Evolutionary conservation across 1,284 basidiomycete genomes (phyloP).

Genomic region (Marasmius oreades): DNA sequence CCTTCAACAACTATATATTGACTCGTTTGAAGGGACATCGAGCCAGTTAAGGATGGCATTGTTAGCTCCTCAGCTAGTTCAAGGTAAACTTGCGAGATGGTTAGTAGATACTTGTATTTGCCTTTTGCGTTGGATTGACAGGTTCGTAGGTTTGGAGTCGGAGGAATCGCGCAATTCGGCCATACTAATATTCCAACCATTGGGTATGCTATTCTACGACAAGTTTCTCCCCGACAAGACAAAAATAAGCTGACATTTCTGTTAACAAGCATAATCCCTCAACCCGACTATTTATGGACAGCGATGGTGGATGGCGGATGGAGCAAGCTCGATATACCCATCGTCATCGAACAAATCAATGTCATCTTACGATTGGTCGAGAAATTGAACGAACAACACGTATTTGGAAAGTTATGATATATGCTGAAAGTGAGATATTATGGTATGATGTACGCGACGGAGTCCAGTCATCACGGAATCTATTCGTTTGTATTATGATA

Average conservation of each 20-base stretch:
- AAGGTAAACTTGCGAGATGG: constrained; percentile 23
- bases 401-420: neutral
- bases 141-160: constrained; percentile 23
- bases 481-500: too few relatives aligned
- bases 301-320: constrained; percentile 26
- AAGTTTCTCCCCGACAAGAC: neutral
- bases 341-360: constrained; percentile 23
- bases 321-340: constrained; percentile 24
- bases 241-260: neutral
- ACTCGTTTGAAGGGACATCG: constrained; percentile 24
- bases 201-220: constrained; percentile 16
- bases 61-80: constrained; percentile 21
- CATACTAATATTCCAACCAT: constrained; percentile 24
- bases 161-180: constrained; percentile 23
- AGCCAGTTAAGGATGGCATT: constrained; percentile 25
- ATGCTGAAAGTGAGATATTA: neutral
- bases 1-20: constrained; percentile 22
- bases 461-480: too few relatives aligned
- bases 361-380: constrained; percentile 22
- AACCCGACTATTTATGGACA: constrained; percentile 27
- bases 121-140: neutral
- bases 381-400: constrained; percentile 19
- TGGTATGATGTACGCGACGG: too few relatives aligned
- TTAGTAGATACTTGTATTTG: neutral
- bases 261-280: constrained; percentile 21